Evolutionary conservation across 139 green algal species (phyloP).

Genomic region (Zygnema circumcarinatum): DNA sequence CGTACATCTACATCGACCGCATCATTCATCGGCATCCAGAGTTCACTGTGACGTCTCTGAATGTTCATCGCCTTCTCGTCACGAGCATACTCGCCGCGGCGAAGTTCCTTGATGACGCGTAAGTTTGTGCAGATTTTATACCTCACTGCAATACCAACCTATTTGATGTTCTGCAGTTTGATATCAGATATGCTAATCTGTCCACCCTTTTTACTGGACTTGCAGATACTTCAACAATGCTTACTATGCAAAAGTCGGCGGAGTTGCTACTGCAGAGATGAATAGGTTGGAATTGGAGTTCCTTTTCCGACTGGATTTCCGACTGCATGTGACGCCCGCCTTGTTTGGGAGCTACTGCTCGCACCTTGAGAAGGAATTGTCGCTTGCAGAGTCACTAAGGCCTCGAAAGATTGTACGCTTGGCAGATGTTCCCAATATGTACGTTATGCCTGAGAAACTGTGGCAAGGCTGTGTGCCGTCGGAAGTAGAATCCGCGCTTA

Average conservation of each 20-base stretch:
- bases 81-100: conserved; percentile 72
- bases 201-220: too few relatives aligned
- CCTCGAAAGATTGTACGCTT: background rate
- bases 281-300: conserved; percentile 82
- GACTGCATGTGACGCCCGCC: conserved; percentile 63
- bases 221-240: conserved; percentile 76
- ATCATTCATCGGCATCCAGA: conserved; percentile 61
- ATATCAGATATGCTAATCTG: too few relatives aligned
- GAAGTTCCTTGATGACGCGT: conserved; percentile 82
- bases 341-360: conserved; percentile 43
- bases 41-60: conserved; percentile 67
- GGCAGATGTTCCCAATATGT: background rate
- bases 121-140: conserved; percentile 72
- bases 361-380: conserved; percentile 43
- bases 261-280: conserved; percentile 75
- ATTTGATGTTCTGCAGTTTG: too few relatives aligned
- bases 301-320: conserved; percentile 73
- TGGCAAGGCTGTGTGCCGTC: background rate
- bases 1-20: conserved; percentile 76
- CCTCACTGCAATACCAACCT: too few relatives aligned
- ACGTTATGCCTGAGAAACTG: background rate
- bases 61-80: conserved; percentile 77
- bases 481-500: background rate
- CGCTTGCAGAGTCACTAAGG: background rate
- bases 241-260: conserved; percentile 79